Base-by-base conservation (phyloP, 108 stramenopile genomes). In the Nannochloropsis oceanica region DNA sequence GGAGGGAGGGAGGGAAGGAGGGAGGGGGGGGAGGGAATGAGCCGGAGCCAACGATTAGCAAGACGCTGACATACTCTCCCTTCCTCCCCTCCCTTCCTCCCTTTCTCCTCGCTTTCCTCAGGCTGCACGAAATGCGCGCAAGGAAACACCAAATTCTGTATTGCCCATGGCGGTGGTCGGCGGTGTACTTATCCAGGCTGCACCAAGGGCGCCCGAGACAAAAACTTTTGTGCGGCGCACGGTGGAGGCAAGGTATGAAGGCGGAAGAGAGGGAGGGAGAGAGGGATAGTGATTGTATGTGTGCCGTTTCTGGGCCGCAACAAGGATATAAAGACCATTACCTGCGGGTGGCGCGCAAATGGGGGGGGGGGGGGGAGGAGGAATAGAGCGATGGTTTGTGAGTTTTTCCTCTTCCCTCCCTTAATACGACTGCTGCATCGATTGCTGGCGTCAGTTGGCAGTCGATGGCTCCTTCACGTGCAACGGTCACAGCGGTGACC, bases 91-190 rank as follows among this genome's bases (percentile, higher is more conserved):
- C 59, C n/a, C 59, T 73, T n/a, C 59, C 59, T 73, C 59, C 59
- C 59, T 73, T 73, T 9, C n/a, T 10, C 59, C n/a, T n/a, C 59
- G 22, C 10, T 9, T 9, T 73, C 59, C 18, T n/a, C 9, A 73
- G 87, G 89, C 26, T 90, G 89, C 82, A 85, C 86, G 73, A 90
- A 90, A 85, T 85, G 85, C n/a, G 82, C 91, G 43, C 90, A 90
- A 79, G 79, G 95, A 93, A 27, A 95, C 80, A 90, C 96, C n/a
- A 89, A 95, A 26, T 96, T 95, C 87, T 98, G 97, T 90, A 97
- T 98, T 88, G 96, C 95, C 14, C 97, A 98, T 89, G 97, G 97
- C 14, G 97, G 97, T 43, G 97, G 97, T 18, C 93, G 96, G 79
- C 89, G 98, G 82, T 98, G 98, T 85, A 95, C 94, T 24, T 93